Conservation (phyloP, 305 asterid species). For the Lippia alba region DNA sequence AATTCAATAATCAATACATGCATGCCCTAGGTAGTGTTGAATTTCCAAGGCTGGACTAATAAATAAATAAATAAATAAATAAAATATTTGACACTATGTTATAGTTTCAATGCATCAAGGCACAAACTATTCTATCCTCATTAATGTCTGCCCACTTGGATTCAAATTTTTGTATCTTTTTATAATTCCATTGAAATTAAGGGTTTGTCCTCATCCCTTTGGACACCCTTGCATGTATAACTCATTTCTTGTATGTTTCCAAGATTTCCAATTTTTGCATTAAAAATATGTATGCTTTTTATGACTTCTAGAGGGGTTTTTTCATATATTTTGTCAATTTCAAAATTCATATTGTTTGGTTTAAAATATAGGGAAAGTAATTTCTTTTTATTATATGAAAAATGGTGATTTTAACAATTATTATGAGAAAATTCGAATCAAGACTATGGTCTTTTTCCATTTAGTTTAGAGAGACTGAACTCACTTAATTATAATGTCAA, state of each 20-base stretch:
- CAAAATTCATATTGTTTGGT: neutral
- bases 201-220: conserved; percentile 49
- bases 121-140: conserved; percentile 50
- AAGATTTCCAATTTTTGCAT: neutral
- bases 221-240: conserved; percentile 40
- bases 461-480: too few relatives aligned
- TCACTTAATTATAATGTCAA: too few relatives aligned
- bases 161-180: conserved; percentile 30
- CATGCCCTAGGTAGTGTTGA: conserved; percentile 28
- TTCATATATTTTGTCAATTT: neutral
- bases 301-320: neutral
- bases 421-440: neutral
- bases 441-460: too few relatives aligned
- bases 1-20: conserved; percentile 27
- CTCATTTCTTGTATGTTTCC: conserved; percentile 26
- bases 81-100: conserved; percentile 35
- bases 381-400: too few relatives aligned
- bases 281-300: conserved; percentile 21
- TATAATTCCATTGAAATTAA: conserved; percentile 35
- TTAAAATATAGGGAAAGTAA: neutral
- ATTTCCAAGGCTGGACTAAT: conserved; percentile 52
- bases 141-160: conserved; percentile 45
- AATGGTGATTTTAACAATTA: neutral
- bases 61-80: conserved; percentile 38
- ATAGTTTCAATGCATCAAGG: conserved; percentile 55